Conservation (phyloP, 192 early-diverging fungal species). For the Coemansia sp. region DNA sequence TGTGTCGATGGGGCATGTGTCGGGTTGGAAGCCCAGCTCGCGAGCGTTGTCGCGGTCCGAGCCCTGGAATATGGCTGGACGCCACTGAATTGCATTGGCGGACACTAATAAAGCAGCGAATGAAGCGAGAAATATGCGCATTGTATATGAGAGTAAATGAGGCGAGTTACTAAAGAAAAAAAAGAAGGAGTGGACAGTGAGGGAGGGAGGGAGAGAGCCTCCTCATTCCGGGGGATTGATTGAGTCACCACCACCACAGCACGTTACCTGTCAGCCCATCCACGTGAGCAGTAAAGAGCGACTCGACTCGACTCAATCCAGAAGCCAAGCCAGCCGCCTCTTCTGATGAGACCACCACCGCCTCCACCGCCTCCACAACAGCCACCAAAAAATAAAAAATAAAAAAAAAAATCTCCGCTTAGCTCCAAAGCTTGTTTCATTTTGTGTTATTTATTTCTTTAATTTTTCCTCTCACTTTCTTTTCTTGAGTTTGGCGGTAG, state of each 20-base stretch:
- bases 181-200: background rate
- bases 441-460: background rate
- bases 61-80: background rate
- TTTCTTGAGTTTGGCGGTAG: background rate
- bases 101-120: background rate
- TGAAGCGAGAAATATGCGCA: background rate
- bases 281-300: constrained; percentile 2
- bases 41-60: background rate
- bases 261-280: background rate
- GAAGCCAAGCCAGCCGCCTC: background rate
- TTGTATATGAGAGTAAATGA: background rate
- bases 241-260: too few species aligned
- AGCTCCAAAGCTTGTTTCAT: background rate
- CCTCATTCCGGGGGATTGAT: too few species aligned
- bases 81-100: background rate
- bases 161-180: too few species aligned
- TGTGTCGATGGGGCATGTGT: constrained; percentile 47
- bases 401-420: constrained; percentile 6
- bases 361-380: too few species aligned
- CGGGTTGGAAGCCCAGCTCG: background rate
- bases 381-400: background rate
- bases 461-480: background rate
- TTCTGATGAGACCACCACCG: background rate
- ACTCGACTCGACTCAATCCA: background rate
- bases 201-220: background rate